Evolutionary conservation across 441 rosid genomes (phyloP).

Genomic region (Adansonia rubrostipa): DNA sequence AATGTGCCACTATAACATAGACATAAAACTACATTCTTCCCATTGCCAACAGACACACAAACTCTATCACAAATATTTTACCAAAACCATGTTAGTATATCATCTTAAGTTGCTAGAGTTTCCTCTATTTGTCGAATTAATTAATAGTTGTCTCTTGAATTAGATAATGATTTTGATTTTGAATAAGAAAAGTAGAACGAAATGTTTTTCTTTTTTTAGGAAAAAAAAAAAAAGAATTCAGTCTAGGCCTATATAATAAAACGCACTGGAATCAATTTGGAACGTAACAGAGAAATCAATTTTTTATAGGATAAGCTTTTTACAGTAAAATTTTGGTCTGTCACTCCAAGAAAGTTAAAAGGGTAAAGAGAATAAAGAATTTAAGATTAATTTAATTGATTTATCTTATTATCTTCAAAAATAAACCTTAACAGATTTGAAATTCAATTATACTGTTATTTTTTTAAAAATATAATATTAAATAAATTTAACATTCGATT

Average conservation of each 20-base stretch:
- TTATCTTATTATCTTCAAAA: no score
- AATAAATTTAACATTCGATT: no score
- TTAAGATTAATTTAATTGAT: no score
- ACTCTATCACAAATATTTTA: background rate
- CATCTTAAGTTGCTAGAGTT: background rate
- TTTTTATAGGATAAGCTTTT: background rate
- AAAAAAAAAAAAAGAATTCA: background rate
- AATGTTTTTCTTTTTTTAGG: background rate
- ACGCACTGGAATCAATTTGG: background rate
- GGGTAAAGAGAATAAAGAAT: background rate
- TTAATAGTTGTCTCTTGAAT: background rate
- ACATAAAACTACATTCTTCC: background rate
- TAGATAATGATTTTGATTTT: background rate
- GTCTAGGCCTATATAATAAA: background rate
- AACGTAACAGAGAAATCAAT: background rate
- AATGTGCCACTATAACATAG: conserved; percentile 23
- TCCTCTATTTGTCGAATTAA: background rate
- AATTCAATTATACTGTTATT: no score
- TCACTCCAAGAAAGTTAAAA: background rate
- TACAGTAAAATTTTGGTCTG: background rate
- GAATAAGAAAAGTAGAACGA: background rate
- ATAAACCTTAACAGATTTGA: no score
- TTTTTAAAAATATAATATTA: no score
- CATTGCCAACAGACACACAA: background rate
- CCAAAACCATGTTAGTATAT: background rate